Evolutionary conservation across 345 rosid species (phyloP), one percentile per base, ranked within the genome.

Genomic region (Citrus glauca): DNA sequence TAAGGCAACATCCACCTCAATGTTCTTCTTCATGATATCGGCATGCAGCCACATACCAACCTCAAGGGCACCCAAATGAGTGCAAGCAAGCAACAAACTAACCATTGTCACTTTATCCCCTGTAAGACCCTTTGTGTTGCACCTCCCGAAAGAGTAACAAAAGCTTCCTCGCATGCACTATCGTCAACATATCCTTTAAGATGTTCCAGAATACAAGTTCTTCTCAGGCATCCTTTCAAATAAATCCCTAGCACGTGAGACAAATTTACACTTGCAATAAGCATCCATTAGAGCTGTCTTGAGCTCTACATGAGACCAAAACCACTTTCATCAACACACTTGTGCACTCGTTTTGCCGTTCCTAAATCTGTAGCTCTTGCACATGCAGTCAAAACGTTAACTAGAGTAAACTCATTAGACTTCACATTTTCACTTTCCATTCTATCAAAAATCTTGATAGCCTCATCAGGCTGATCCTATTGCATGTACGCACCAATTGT

Each of bases 161-260:
- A 55, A 67, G 86, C 80, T 38, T 69, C 67, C 37, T 83, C 81
- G 16, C 67, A 57, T 4, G 65, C 56, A 7, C 70, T 45, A 40
- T 70, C 75, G 32, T 77, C 79, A 3, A 83, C 83, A 25, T 67
- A 42, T 61, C 79, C 72, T 19, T 81, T 78, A 24, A 62, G 8
- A 78, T 72, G 56, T 78, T 81, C 81, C 87, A 78, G n/a, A 78
- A 72, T 55, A 53, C 30, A 78, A 66, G 27, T 78, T 66, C 30
- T 75, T 75, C 28, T 40, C 35, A 63, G 20, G 56, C 77, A 66
- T 67, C 42, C 64, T 70, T 17, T 82, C 73, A 48, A 82, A 78
- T 30, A 64, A 11, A 40, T 56, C 35, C n/a, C 55, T 65, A 10
- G 77, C 79, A 19, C 62, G 67, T 3, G 50, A 40, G 16, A 64